Evolutionary conservation across 163 green algal species (phyloP), one percentile per base, ranked within the genome.

Genomic region (Volvox carteri): DNA sequence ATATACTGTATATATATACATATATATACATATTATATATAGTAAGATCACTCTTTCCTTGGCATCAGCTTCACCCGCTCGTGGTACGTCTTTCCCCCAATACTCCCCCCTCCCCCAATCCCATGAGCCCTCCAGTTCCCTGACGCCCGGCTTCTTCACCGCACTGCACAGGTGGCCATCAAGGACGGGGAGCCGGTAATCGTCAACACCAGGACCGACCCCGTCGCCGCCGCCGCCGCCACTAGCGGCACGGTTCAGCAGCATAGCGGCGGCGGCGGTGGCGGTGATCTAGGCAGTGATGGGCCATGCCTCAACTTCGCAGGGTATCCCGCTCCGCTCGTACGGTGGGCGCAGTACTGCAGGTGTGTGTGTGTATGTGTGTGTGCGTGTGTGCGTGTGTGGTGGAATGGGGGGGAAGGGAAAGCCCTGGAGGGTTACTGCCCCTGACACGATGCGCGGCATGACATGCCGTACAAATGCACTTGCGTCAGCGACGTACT

Each of bases 281-380:
- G 16, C 41, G 78, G 28, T n/a, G 78, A 19, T 21, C 4, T 87
- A 65, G 81, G 37, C 12, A 60, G 74, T 9, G 58, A 78, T 18
- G 65, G 21, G 42, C 62, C 37, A 2, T 86, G 77, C 48, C 70
- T 91, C 46, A 91, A 91, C 78, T 84, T 84, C 12, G 86, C 86
- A 0, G 86, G 86, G 3, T 91, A 91, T 37, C 86, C 86, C 23
- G 84, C 62, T 0, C 77, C 50, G 0, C 1, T 52, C 1, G 62
- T 75, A 60, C 41, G 78, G 42, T 91, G 86, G 86, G 68, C 52
- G 9, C 62, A 91, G 65, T 91, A 89, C 60, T 91, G 86, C 86
- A 81, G 83, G 83, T 79, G 60, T 0, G 79, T 65, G 54, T 23
- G 12, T 56, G 74, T 21, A 28, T 35, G 28, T 84, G 48, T 58